Evolutionary conservation across 257 asterid genomes (phyloP).

Genomic region (Ocimum tenuiflorum): DNA sequence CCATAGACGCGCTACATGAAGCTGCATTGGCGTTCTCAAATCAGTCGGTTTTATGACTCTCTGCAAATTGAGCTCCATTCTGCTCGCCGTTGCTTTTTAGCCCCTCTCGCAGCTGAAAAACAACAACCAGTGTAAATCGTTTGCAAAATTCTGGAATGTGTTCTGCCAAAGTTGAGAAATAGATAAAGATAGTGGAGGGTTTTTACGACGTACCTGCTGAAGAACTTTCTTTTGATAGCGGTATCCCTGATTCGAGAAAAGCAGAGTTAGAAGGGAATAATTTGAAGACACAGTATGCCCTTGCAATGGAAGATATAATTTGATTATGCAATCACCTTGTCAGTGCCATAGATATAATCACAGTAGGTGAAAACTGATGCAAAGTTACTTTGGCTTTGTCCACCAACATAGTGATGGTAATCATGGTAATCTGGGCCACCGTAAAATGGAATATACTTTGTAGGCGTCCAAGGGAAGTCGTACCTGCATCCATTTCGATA

Average conservation of each 20-base stretch:
- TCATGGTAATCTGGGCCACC: slow-evolving; percentile 98
- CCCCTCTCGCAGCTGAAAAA: slow-evolving; percentile 51
- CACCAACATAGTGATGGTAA: slow-evolving; percentile 97
- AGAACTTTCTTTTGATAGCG: slow-evolving; percentile 82
- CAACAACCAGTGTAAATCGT: no score
- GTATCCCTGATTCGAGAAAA: slow-evolving; percentile 49
- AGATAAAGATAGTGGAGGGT: neutral
- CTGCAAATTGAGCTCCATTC: slow-evolving; percentile 5
- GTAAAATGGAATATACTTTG: slow-evolving; percentile 85
- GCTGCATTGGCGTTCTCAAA: slow-evolving; percentile 4
- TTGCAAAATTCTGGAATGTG: no score
- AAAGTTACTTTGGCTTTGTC: slow-evolving; percentile 92
- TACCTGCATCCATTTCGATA: slow-evolving; percentile 40
- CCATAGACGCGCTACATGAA: slow-evolving; percentile 19
- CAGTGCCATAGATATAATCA: slow-evolving; percentile 93
- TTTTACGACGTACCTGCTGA: slow-evolving; percentile 61
- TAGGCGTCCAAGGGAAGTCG: slow-evolving; percentile 90
- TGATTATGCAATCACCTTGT: slow-evolving; percentile 51
- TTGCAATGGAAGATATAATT: neutral
- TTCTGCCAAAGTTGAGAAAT: no score
- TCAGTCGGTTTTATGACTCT: slow-evolving; percentile 43
- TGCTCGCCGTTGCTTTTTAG: slow-evolving; percentile 20
- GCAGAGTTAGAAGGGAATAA: slow-evolving; percentile 6
- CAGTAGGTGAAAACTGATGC: slow-evolving; percentile 98
- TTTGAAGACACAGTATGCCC: slow-evolving; percentile 3